Percentiles rank a stretch among this genome's conserved stretches.
Conservation (phyloP, 441 rosid species). For the Croton setiger region DNA sequence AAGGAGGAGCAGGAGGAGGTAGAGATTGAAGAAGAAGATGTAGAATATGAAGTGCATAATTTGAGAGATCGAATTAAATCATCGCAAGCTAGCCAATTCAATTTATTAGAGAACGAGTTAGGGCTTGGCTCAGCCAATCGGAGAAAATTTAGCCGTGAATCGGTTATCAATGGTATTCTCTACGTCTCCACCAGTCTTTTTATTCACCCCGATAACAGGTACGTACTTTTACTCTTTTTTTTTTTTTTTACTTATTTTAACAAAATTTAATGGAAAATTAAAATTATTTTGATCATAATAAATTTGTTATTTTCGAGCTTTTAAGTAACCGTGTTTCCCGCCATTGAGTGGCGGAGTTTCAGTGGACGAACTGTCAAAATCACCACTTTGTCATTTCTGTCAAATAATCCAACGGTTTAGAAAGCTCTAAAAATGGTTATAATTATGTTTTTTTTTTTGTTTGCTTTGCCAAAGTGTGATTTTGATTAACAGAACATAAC, state of each 20-base stretch:
- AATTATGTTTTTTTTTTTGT: too few relatives aligned
- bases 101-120: conserved; percentile 45
- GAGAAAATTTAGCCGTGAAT: conserved; percentile 38
- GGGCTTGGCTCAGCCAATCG: conserved; percentile 27
- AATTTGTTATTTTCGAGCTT: neutral
- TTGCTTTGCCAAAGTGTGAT: too few relatives aligned
- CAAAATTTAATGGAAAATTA: neutral
- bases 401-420: neutral
- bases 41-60: conserved; percentile 43
- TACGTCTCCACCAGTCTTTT: conserved; percentile 37
- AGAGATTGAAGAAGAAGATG: conserved; percentile 1
- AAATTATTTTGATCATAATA: neutral
- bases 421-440: too few relatives aligned
- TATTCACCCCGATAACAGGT: conserved; percentile 79
- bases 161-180: conserved; percentile 39
- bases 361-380: neutral
- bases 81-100: conserved; percentile 45
- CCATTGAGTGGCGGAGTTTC: conserved; percentile 9
- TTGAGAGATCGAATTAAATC: conserved; percentile 43
- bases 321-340: conserved; percentile 2
- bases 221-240: neutral
- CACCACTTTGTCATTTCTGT: neutral
- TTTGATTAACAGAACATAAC: too few relatives aligned
- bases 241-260: neutral
- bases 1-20: neutral